phyloP scores from a whole-genome alignment of 495 filamentous ascomycete genomes.

The Trichoderma virens region DNA sequence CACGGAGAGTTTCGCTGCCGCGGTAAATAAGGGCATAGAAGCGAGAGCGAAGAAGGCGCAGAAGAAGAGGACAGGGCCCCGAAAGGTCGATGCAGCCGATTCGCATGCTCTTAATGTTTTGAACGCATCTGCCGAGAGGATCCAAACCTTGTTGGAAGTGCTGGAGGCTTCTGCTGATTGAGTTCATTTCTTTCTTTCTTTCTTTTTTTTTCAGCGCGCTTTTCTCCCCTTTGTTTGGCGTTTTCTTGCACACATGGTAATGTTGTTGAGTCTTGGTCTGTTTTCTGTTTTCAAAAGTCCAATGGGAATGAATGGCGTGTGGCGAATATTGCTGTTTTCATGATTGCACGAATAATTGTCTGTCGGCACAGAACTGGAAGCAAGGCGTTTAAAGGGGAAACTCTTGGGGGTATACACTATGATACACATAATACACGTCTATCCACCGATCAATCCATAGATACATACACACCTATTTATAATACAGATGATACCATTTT shows the following conservation, averaged over 20 bases:
- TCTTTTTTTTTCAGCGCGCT: neutral
- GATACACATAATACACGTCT: conserved; percentile 7
- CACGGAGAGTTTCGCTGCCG: conserved; percentile 35
- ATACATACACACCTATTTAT: conserved; percentile 14
- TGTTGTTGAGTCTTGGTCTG: neutral
- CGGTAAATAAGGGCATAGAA: conserved; percentile 55
- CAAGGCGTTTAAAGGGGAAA: conserved; percentile 6
- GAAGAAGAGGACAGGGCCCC: conserved; percentile 39
- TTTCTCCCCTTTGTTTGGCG: neutral
- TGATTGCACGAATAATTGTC: neutral
- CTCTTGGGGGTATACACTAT: conserved; percentile 10
- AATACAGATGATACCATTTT: conserved; percentile 3
- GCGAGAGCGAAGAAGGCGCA: conserved; percentile 48
- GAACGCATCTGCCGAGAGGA: conserved; percentile 32
- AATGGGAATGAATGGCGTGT: neutral
- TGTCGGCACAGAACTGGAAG: neutral
- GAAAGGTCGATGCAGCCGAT: conserved; percentile 26
- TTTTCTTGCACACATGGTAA: neutral
- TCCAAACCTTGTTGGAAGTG: conserved; percentile 25
- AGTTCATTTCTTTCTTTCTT: too few species aligned
- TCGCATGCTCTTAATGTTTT: conserved; percentile 25
- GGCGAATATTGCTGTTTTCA: neutral
- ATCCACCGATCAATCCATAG: neutral
- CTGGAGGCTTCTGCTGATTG: conserved; percentile 17
- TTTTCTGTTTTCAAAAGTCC: neutral